These are phyloP conservation scores for Smittium mucronatum DNA, from an alignment of 371 early-diverging fungal species.

Conservation along the genomic window DNA sequence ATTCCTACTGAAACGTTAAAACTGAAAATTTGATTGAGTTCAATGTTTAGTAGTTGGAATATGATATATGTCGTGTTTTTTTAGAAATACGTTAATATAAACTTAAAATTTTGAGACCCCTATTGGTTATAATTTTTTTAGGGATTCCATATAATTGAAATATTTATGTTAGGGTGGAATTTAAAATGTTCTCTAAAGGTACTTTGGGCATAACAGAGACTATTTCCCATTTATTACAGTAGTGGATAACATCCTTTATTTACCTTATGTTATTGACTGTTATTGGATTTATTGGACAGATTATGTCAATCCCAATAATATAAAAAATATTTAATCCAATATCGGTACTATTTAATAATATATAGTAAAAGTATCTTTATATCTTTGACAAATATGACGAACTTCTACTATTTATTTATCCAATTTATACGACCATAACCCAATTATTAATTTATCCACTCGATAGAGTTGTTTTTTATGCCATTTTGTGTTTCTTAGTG, in stretches of 20 bases:
- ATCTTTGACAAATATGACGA: slow-evolving; percentile 4
- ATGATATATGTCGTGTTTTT: neutral
- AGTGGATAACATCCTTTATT: neutral
- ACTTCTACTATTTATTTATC: neutral
- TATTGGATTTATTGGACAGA: neutral
- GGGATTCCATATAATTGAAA: neutral
- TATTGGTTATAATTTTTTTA: neutral
- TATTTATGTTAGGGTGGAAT: neutral
- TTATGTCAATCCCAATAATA: neutral
- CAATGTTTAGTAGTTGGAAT: neutral
- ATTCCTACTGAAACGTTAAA: neutral
- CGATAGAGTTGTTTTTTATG: neutral
- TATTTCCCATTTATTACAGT: neutral
- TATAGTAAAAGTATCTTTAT: neutral
- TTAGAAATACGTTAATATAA: neutral
- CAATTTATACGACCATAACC: neutral
- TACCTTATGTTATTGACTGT: neutral
- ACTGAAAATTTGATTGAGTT: neutral
- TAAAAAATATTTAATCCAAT: neutral
- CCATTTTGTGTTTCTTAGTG: slow-evolving; percentile 3
- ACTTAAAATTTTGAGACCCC: neutral
- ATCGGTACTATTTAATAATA: neutral
- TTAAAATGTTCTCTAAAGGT: neutral
- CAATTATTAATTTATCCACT: neutral
- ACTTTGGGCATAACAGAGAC: neutral